phyloP scores from a whole-genome alignment of 495 filamentous ascomycete genomes.

The Platismatia glauca region DNA sequence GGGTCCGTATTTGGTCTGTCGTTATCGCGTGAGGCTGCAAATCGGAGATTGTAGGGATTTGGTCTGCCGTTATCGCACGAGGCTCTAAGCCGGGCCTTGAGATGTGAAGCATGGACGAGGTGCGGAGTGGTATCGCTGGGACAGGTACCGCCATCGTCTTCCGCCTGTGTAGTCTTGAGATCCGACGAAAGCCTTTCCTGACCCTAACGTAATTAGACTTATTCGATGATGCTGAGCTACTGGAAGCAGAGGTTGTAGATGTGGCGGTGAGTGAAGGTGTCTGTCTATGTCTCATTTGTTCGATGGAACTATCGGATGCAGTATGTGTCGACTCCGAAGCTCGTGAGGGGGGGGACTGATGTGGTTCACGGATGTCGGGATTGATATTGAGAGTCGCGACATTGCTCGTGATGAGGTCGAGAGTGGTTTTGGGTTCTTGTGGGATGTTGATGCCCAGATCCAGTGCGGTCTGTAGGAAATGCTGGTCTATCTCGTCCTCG shows the following conservation, averaged over 20 bases:
- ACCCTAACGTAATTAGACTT: slow-evolving; percentile 24
- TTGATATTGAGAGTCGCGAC: slow-evolving; percentile 17
- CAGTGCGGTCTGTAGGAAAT: slow-evolving; percentile 19
- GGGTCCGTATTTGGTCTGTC: slow-evolving; percentile 9
- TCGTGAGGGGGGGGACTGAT: slow-evolving; percentile 7
- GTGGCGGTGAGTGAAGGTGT: slow-evolving; percentile 23
- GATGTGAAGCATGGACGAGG: slow-evolving; percentile 10
- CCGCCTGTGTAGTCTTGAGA: slow-evolving; percentile 22
- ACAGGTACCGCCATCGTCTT: slow-evolving; percentile 17
- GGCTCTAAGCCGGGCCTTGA: slow-evolving; percentile 11
- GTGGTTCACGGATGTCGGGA: slow-evolving; percentile 1
- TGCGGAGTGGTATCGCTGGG: slow-evolving; percentile 16
- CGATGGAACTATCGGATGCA: slow-evolving; percentile 23
- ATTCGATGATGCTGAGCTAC: slow-evolving; percentile 17
- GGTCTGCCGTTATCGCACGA: slow-evolving; percentile 19
- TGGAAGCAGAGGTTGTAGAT: slow-evolving; percentile 20
- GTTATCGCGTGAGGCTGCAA: slow-evolving; percentile 13
- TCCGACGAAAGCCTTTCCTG: slow-evolving; percentile 21
- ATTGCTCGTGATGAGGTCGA: slow-evolving; percentile 21
- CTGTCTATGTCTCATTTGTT: slow-evolving; percentile 17
- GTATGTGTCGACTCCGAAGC: slow-evolving; percentile 21
- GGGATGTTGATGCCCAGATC: slow-evolving; percentile 22
- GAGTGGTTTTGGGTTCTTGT: slow-evolving; percentile 20
- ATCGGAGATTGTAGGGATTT: slow-evolving; percentile 8
- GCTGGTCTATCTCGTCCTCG: slow-evolving; percentile 24